A percentile compares a stretch with the other conserved stretches of the same genome.
phyloP scores from a whole-genome alignment of 176 grass and related monocot genomes.

The Musa schizocarpa region DNA sequence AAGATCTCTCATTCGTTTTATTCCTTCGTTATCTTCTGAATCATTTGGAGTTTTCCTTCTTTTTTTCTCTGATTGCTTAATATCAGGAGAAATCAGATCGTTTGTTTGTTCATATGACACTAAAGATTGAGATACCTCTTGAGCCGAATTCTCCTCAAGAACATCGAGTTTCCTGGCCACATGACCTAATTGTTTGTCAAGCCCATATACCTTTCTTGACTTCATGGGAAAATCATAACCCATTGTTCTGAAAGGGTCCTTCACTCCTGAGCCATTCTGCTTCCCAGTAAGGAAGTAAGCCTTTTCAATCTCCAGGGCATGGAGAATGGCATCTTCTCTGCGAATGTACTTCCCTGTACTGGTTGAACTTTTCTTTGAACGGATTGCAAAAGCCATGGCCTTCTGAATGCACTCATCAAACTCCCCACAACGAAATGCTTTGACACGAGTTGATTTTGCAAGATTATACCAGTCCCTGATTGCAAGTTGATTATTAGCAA shows the following conservation, averaged over 20 bases:
- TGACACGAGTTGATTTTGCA: slow-evolving; percentile 82
- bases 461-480: slow-evolving; percentile 97
- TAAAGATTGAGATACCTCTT: slow-evolving; percentile 41
- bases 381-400: slow-evolving; percentile 38
- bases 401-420: slow-evolving; percentile 94
- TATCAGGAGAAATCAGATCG: slow-evolving; percentile 20
- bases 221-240: slow-evolving; percentile 27
- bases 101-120: slow-evolving; percentile 38
- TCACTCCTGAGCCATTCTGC: slow-evolving; percentile 25
- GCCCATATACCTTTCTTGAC: slow-evolving; percentile 48
- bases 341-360: slow-evolving; percentile 91
- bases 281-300: slow-evolving; percentile 36
- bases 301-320: slow-evolving; percentile 93
- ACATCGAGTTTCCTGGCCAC: slow-evolving; percentile 27
- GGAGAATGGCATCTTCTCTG: slow-evolving; percentile 92
- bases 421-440: slow-evolving; percentile 88
- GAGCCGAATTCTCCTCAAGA: slow-evolving; percentile 37
- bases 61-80: slow-evolving; percentile 31
- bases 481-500: slow-evolving; percentile 24
- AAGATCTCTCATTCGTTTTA: slow-evolving; percentile 86
- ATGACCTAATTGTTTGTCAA: slow-evolving; percentile 39
- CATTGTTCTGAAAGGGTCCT: slow-evolving; percentile 4
- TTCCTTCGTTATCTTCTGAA: slow-evolving; percentile 56
- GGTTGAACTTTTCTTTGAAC: slow-evolving; percentile 38
- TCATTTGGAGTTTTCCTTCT: slow-evolving; percentile 54